phyloP scores from a whole-genome alignment of 2,329 filamentous ascomycete genomes.

The Emericellopsis cladophorae region DNA sequence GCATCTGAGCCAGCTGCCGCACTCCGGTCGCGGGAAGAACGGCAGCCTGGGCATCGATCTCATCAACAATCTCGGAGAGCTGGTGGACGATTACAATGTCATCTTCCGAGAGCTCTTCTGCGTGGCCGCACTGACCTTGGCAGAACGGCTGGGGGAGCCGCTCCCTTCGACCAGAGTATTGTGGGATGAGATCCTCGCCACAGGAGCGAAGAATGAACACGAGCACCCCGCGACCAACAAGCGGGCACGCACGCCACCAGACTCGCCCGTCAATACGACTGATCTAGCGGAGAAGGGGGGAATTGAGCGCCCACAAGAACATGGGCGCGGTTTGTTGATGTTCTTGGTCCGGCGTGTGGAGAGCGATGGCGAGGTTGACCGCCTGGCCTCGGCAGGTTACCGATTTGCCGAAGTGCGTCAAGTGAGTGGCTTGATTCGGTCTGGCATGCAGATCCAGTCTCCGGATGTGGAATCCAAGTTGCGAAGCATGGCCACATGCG shows the following conservation, averaged over 20 bases:
- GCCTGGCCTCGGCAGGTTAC: constrained; percentile 59
- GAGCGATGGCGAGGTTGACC: constrained; percentile 43
- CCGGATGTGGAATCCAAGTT: constrained; percentile 49
- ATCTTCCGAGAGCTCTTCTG: constrained; percentile 79
- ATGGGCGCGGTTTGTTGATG: constrained; percentile 66
- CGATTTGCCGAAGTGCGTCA: constrained; percentile 63
- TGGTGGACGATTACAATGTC: constrained; percentile 57
- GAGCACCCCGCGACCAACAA: too few relatives aligned
- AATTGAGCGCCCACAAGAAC: constrained; percentile 15
- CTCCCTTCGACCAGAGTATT: constrained; percentile 54
- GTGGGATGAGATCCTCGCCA: constrained; percentile 65
- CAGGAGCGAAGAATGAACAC: constrained; percentile 31
- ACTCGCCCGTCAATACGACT: too few relatives aligned
- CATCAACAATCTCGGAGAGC: constrained; percentile 38
- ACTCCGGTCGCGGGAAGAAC: too few relatives aligned
- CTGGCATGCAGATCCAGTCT: constrained; percentile 61
- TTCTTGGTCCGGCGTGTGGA: constrained; percentile 60
- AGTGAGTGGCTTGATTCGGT: constrained; percentile 54
- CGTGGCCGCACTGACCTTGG: constrained; percentile 62
- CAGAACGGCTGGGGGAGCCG: constrained; percentile 49
- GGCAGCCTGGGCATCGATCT: constrained; percentile 24
- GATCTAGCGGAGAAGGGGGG: constrained; percentile 22
- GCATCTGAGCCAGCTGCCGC: neutral
- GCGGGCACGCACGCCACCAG: too few relatives aligned
- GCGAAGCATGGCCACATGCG: constrained; percentile 49